phyloP scores from a whole-genome alignment of 108 stramenopile species.

The Nitzschia sp. region DNA sequence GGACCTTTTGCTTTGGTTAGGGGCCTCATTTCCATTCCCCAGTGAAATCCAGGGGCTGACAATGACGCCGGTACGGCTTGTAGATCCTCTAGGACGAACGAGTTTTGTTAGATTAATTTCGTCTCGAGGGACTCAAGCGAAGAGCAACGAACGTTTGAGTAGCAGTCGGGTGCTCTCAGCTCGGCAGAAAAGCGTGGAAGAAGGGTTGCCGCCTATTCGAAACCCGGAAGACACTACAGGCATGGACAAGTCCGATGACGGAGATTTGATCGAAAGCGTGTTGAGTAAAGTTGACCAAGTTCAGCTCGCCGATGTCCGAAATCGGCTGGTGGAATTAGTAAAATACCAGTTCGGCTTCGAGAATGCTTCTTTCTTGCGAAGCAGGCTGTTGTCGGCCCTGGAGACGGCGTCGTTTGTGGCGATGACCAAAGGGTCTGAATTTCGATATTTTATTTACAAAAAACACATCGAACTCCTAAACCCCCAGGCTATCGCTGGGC shows the following conservation, averaged over 20 bases:
- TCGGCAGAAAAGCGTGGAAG: not conserved
- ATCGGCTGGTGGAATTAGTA: slow-evolving; percentile 67
- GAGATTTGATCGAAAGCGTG: slow-evolving; percentile 25
- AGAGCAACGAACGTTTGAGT: not conserved
- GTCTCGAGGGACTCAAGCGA: slow-evolving; percentile 3
- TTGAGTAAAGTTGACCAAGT: slow-evolving; percentile 66
- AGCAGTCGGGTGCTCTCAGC: not conserved
- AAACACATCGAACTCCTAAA: slow-evolving; percentile 69
- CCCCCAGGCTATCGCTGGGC: slow-evolving; percentile 65
- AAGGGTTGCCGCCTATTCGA: not conserved
- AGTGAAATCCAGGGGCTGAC: slow-evolving; percentile 27
- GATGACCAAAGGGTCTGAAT: slow-evolving; percentile 68
- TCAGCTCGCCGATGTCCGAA: slow-evolving; percentile 68
- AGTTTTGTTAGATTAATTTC: slow-evolving; percentile 33
- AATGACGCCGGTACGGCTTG: slow-evolving; percentile 19
- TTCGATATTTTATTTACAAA: slow-evolving; percentile 70
- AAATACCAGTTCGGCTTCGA: slow-evolving; percentile 82
- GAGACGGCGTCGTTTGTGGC: slow-evolving; percentile 81
- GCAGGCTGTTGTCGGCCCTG: slow-evolving; percentile 74
- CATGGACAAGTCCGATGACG: not conserved
- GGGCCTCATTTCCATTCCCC: slow-evolving; percentile 72
- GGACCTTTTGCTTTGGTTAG: slow-evolving; percentile 77
- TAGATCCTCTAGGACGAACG: slow-evolving; percentile 58
- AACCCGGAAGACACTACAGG: not conserved
- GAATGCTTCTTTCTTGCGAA: slow-evolving; percentile 86